Conservation (phyloP, 2,329 filamentous ascomycete genomes). For the Fusarium decemcellulare region DNA sequence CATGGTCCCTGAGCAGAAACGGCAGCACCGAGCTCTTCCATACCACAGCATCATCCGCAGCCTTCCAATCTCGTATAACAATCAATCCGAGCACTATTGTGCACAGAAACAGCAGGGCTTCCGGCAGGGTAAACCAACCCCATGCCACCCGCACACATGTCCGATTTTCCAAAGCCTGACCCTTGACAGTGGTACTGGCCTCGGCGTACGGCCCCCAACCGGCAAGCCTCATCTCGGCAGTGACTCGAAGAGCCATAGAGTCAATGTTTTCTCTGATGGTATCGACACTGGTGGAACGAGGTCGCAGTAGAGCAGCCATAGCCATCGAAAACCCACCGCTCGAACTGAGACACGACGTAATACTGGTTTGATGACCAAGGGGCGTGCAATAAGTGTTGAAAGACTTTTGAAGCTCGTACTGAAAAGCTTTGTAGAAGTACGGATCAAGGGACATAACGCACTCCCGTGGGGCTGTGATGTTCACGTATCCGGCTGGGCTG, state of each 20-base stretch:
- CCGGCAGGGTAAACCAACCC: constrained; percentile 15
- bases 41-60: not conserved
- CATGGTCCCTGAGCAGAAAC: constrained; percentile 11
- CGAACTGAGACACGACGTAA: not conserved
- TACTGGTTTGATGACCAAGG: not conserved
- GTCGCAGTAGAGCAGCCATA: constrained; percentile 8
- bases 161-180: constrained; percentile 6
- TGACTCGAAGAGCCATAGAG: constrained; percentile 19
- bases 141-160: constrained; percentile 9
- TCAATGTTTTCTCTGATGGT: constrained; percentile 8
- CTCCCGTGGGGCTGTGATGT: constrained; percentile 14
- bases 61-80: not conserved
- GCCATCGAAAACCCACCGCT: not conserved
- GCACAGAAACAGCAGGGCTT: constrained; percentile 3
- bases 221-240: constrained; percentile 10
- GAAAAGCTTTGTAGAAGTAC: not conserved
- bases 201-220: not conserved
- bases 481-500: not conserved
- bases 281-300: constrained; percentile 7
- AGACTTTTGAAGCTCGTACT: not conserved
- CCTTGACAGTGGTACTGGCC: not conserved
- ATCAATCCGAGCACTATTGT: constrained; percentile 3
- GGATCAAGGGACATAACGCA: not conserved
- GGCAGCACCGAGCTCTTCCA: constrained; percentile 17
- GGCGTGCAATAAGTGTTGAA: constrained; percentile 1